phyloP scores from a whole-genome alignment of 192 early-diverging fungal genomes.

The Gonapodya sp. region DNA sequence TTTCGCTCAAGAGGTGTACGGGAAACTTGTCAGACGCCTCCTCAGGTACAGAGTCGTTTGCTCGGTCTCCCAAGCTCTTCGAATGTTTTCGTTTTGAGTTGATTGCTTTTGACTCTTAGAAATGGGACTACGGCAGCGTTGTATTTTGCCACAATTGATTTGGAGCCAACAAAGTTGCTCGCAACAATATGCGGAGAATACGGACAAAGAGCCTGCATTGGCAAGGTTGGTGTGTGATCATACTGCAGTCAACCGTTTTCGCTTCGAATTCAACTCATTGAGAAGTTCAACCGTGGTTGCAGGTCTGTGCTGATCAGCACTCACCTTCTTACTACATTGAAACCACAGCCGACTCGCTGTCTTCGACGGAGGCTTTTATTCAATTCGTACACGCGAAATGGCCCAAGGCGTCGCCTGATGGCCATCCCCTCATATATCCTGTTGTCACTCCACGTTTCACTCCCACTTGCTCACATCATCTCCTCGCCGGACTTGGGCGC shows the following conservation, averaged over 20 bases:
- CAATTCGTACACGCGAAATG: constrained; percentile 26
- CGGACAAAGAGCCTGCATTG: constrained; percentile 87
- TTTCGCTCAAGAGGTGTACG: constrained; percentile 63
- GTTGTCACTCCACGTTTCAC: constrained; percentile 91
- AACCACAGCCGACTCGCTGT: constrained; percentile 51
- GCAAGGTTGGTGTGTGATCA: constrained; percentile 99
- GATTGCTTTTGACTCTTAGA: constrained; percentile 42
- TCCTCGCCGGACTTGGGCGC: constrained; percentile 58
- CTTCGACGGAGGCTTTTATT: constrained; percentile 57
- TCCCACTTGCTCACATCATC: constrained; percentile 59
- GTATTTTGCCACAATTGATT: constrained; percentile 87
- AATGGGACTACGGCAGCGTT: constrained; percentile 85
- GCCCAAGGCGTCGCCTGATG: constrained; percentile 9
- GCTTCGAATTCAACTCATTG: no score
- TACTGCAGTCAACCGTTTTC: no score
- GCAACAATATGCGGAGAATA: constrained; percentile 44
- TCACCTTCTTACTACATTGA: constrained; percentile 71
- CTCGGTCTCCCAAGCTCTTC: no score
- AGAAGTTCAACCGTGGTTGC: no score
- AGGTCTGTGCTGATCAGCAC: constrained; percentile 56
- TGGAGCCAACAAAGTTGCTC: constrained; percentile 60
- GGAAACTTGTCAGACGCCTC: constrained; percentile 54
- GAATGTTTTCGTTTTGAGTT: neutral
- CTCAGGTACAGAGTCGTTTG: constrained; percentile 21
- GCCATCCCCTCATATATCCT: constrained; percentile 45